These are phyloP conservation scores for Dendrostoma leiphaemia DNA, from an alignment of 2,329 filamentous ascomycete species.

Conservation along the genomic window DNA sequence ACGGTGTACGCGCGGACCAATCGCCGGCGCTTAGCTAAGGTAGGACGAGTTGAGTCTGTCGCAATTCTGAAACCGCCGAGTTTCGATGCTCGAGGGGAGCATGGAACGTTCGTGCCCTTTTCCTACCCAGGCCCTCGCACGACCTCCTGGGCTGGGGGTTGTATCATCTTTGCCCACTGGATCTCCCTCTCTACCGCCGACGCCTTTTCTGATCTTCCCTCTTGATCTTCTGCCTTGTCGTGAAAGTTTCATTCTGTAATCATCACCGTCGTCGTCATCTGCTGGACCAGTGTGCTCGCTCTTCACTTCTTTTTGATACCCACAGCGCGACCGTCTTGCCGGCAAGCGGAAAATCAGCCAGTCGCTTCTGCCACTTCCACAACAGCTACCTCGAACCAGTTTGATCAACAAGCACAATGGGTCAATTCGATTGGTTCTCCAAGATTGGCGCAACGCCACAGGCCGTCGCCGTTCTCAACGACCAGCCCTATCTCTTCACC, in stretches of 20 bases:
- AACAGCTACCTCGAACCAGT: too few species aligned
- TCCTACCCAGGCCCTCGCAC: too few species aligned
- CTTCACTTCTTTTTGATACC: conserved; percentile 20
- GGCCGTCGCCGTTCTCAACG: conserved; percentile 59
- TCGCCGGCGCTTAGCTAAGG: conserved; percentile 24
- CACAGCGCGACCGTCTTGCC: conserved; percentile 7
- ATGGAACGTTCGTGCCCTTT: too few species aligned
- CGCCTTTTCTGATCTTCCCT: not conserved
- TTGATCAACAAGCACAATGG: conserved; percentile 33
- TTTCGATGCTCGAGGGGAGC: conserved; percentile 23
- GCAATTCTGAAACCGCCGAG: conserved; percentile 45
- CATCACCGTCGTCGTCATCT: conserved; percentile 2
- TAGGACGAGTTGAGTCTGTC: conserved; percentile 36
- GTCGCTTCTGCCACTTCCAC: not conserved
- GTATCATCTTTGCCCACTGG: not conserved
- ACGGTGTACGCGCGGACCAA: conserved; percentile 13
- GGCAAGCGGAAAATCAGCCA: conserved; percentile 13
- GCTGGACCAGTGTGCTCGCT: conserved; percentile 16
- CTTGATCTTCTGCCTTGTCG: not conserved
- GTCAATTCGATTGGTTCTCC: conserved; percentile 56
- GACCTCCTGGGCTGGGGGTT: not conserved
- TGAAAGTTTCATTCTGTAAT: not conserved
- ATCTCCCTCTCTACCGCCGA: not conserved
- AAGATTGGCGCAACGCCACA: conserved; percentile 56
- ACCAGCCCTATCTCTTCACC: conserved; percentile 58